These are phyloP conservation scores for Diplodia mutila DNA, from an alignment of 2,329 filamentous ascomycete species.

Conservation along the genomic window DNA sequence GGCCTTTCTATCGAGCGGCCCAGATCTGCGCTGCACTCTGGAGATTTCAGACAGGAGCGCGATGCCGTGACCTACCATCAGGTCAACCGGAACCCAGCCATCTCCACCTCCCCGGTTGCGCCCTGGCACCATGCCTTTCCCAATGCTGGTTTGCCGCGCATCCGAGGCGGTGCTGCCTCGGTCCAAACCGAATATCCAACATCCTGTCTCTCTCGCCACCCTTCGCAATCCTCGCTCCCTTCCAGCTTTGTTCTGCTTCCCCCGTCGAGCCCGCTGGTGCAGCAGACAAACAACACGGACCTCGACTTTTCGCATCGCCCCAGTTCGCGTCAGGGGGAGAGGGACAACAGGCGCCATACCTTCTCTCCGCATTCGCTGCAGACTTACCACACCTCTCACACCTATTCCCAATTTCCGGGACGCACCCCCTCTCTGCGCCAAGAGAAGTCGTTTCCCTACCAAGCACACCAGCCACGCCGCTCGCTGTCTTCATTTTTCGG, in stretches of 20 bases:
- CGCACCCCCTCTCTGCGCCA: conserved; percentile 53
- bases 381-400: conserved; percentile 48
- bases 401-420: conserved; percentile 27
- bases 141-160: conserved; percentile 37
- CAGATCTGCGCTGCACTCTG: conserved; percentile 70
- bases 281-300: conserved; percentile 84
- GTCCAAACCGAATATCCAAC: conserved; percentile 37
- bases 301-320: conserved; percentile 61
- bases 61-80: conserved; percentile 33
- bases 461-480: conserved; percentile 77
- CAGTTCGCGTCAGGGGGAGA: conserved; percentile 49
- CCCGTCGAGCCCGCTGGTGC: conserved; percentile 89
- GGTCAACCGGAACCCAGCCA: conserved; percentile 25
- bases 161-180: neutral
- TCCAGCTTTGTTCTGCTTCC: conserved; percentile 83
- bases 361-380: conserved; percentile 66
- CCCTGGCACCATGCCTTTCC: conserved; percentile 60
- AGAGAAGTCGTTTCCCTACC: conserved; percentile 67
- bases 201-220: conserved; percentile 43
- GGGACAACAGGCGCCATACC: conserved; percentile 68
- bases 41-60: conserved; percentile 61
- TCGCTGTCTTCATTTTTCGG: conserved; percentile 67
- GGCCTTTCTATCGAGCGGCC: conserved; percentile 74
- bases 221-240: conserved; percentile 66
- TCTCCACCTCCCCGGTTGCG: conserved; percentile 58